Evolutionary conservation across 2,329 filamentous ascomycete species (phyloP).

Genomic region (Oidium heveae): DNA sequence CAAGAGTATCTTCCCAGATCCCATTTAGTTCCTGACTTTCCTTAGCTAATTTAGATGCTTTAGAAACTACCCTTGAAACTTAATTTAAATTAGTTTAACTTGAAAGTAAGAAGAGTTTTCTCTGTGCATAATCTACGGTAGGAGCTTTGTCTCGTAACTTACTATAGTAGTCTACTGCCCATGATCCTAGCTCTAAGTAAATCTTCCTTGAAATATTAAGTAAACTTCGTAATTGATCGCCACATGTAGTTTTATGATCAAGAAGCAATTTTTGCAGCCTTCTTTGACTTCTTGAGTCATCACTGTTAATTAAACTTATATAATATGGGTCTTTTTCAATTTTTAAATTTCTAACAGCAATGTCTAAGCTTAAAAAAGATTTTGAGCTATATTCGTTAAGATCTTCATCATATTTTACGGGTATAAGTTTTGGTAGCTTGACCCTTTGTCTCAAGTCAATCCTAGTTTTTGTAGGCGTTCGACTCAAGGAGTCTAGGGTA

Average conservation of each 20-base stretch:
- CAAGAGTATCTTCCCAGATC: conserved; percentile 16
- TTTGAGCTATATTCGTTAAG: background rate
- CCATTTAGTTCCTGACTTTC: conserved; percentile 14
- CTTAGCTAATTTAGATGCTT: conserved; percentile 21
- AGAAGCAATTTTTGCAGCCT: conserved; percentile 17
- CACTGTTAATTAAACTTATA: conserved; percentile 19
- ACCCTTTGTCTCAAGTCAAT: conserved; percentile 18
- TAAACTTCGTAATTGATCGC: conserved; percentile 30
- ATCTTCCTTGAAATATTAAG: conserved; percentile 24
- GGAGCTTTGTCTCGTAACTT: background rate
- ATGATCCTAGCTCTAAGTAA: conserved; percentile 32
- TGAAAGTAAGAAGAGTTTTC: background rate
- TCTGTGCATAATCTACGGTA: no score
- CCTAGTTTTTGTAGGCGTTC: conserved; percentile 27
- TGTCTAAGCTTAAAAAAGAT: conserved; percentile 5
- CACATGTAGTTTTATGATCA: conserved; percentile 24
- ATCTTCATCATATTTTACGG: conserved; percentile 4
- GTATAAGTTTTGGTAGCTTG: conserved; percentile 9
- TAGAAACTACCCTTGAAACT: conserved; percentile 19
- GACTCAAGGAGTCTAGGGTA: conserved; percentile 29
- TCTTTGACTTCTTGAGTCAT: conserved; percentile 18
- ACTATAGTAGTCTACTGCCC: conserved; percentile 41
- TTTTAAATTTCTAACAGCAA: conserved; percentile 19
- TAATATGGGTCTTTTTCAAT: conserved; percentile 37
- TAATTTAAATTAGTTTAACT: background rate